These are phyloP conservation scores for Davidsoniella virescens DNA, from an alignment of 2,329 filamentous ascomycete genomes.

Conservation along the genomic window DNA sequence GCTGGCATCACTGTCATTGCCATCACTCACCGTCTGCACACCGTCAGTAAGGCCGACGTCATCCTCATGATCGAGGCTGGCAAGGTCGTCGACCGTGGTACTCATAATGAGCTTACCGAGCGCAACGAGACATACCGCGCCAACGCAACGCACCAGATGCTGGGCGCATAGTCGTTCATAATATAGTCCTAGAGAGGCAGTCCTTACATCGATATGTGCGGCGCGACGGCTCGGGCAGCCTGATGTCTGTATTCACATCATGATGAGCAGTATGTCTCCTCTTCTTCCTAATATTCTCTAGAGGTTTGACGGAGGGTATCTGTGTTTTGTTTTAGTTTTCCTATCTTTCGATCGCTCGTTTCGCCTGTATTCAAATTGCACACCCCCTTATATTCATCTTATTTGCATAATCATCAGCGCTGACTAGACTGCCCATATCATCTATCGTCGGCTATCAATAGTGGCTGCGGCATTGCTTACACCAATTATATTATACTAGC, in stretches of 20 bases:
- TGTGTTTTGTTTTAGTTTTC: not conserved
- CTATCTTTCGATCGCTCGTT: not conserved
- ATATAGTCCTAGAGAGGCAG: not conserved
- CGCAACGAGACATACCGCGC: slow-evolving; percentile 35
- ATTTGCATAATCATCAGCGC: not conserved
- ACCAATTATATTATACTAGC: not conserved
- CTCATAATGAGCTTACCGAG: slow-evolving; percentile 37
- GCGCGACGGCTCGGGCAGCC: not conserved
- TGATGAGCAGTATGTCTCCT: not conserved
- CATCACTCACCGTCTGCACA: slow-evolving; percentile 41
- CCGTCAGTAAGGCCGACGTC: slow-evolving; percentile 38
- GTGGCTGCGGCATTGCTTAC: not conserved
- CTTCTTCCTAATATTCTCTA: not conserved
- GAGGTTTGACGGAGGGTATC: not conserved
- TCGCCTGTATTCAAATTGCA: not conserved
- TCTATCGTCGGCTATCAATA: not conserved
- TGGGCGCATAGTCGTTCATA: slow-evolving; percentile 16
- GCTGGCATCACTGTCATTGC: slow-evolving; percentile 39
- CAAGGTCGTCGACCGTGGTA: slow-evolving; percentile 33
- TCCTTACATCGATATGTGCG: not conserved
- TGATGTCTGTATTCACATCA: not conserved
- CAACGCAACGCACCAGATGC: slow-evolving; percentile 36
- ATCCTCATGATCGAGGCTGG: slow-evolving; percentile 42
- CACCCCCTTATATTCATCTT: not conserved
- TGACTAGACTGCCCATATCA: not conserved